Evolutionary conservation across 2,329 filamentous ascomycete genomes (phyloP).

Genomic region (Penicillium crustosum): DNA sequence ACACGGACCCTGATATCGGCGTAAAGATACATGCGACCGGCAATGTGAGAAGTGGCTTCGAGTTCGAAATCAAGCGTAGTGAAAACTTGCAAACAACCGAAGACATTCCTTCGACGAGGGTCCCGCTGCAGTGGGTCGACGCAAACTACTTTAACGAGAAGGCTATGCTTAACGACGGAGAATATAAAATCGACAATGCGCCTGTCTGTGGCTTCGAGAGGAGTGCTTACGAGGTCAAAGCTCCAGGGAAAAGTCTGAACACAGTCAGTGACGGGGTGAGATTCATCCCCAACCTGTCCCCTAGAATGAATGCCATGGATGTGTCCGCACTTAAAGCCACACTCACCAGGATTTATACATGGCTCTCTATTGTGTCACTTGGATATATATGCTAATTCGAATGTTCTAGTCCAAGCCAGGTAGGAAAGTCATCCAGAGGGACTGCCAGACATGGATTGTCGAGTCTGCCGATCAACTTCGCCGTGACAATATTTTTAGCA

Average conservation of each 20-base stretch:
- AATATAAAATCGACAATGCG: conserved; percentile 16
- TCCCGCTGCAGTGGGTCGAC: conserved; percentile 36
- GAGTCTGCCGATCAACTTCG: conserved; percentile 35
- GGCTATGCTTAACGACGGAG: conserved; percentile 29
- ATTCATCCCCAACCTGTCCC: neutral
- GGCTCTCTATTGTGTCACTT: too few species aligned
- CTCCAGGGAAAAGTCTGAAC: neutral
- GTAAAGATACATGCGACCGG: conserved; percentile 34
- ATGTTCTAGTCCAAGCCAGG: neutral
- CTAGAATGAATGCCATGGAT: neutral
- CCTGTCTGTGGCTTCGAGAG: conserved; percentile 33
- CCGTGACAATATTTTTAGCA: conserved; percentile 28
- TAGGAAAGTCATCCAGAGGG: conserved; percentile 28
- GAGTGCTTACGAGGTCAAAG: conserved; percentile 15
- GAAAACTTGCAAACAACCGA: conserved; percentile 20
- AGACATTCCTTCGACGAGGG: conserved; percentile 21
- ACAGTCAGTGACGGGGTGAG: conserved; percentile 8
- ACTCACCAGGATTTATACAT: too few species aligned
- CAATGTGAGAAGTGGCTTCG: conserved; percentile 35
- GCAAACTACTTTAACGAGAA: conserved; percentile 23
- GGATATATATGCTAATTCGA: neutral
- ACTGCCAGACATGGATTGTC: conserved; percentile 42
- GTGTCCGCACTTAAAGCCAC: neutral
- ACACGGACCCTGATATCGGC: conserved; percentile 19
- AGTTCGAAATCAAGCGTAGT: conserved; percentile 32